Evolutionary conservation across 2,329 filamentous ascomycete genomes (phyloP).

Genomic region (Escovopsis weberi): DNA sequence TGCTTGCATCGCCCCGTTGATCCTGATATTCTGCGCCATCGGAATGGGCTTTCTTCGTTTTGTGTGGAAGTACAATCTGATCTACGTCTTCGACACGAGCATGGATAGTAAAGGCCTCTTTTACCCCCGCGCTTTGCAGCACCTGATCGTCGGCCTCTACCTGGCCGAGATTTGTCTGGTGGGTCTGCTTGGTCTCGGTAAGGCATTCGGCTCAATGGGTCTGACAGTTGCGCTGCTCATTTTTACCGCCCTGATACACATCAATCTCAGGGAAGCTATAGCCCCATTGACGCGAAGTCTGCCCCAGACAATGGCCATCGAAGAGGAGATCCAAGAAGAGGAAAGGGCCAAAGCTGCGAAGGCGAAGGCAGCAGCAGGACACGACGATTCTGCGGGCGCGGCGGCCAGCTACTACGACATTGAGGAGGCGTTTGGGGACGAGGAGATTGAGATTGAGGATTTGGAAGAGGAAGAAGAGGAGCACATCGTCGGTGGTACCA

Average conservation of each 20-base stretch:
- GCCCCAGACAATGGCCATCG: slow-evolving; percentile 53
- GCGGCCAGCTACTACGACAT: slow-evolving; percentile 22
- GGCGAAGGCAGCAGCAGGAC: slow-evolving; percentile 10
- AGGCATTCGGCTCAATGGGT: slow-evolving; percentile 52
- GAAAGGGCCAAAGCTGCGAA: slow-evolving; percentile 32
- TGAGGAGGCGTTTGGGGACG: slow-evolving; percentile 19
- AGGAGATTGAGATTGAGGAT: slow-evolving; percentile 13
- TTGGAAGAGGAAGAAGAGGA: slow-evolving; percentile 18
- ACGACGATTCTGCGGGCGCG: slow-evolving; percentile 11
- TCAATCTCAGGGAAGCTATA: slow-evolving; percentile 58
- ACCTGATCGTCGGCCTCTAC: slow-evolving; percentile 74
- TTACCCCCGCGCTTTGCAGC: slow-evolving; percentile 77
- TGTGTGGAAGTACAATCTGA: slow-evolving; percentile 78
- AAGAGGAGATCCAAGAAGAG: slow-evolving; percentile 31
- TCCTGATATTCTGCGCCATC: slow-evolving; percentile 66
- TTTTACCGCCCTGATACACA: slow-evolving; percentile 62
- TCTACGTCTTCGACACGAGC: slow-evolving; percentile 69
- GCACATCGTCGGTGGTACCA: slow-evolving; percentile 11
- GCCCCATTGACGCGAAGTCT: slow-evolving; percentile 64
- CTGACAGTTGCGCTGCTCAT: slow-evolving; percentile 65
- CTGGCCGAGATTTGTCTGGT: slow-evolving; percentile 71
- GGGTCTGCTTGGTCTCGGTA: slow-evolving; percentile 63
- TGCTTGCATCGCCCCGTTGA: slow-evolving; percentile 71
- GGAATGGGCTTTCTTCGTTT: slow-evolving; percentile 73
- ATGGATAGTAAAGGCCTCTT: slow-evolving; percentile 81